Evolutionary conservation across 495 filamentous ascomycete genomes (phyloP).

Genomic region (Podospora anserina): DNA sequence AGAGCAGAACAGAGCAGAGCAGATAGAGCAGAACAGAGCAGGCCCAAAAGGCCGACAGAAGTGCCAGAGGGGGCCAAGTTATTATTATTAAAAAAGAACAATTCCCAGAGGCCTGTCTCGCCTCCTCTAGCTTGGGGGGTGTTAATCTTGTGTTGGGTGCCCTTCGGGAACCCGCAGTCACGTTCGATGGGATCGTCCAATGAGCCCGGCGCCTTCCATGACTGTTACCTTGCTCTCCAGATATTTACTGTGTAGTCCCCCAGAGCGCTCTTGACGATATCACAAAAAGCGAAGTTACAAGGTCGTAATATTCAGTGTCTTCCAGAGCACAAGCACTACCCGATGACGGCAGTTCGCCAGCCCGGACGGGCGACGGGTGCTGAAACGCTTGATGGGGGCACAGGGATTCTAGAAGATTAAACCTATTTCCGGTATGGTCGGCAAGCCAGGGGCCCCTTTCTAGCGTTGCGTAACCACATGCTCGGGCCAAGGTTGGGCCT

Average conservation of each 20-base stretch:
- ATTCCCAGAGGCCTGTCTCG: conserved; percentile 8
- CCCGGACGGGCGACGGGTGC: neutral
- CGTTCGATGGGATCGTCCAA: conserved; percentile 9
- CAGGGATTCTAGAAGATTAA: conserved; percentile 20
- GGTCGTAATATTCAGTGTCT: conserved; percentile 5
- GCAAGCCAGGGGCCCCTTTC: conserved; percentile 15
- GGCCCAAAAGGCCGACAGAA: neutral
- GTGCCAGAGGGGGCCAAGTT: neutral
- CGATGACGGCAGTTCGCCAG: conserved; percentile 7
- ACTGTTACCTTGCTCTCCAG: neutral
- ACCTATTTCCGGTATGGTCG: conserved; percentile 20
- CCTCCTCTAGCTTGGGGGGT: neutral
- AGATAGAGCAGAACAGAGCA: neutral
- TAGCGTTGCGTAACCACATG: conserved; percentile 12
- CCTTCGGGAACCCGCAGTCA: neutral
- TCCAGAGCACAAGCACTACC: neutral
- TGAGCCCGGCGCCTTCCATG: neutral
- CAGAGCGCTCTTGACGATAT: neutral
- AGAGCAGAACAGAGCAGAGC: neutral
- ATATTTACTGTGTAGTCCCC: neutral
- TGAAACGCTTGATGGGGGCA: conserved; percentile 7
- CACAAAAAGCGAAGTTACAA: conserved; percentile 13
- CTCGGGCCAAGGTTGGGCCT: conserved; percentile 9
- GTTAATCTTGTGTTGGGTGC: neutral
- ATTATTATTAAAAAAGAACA: neutral